A percentile compares a stretch with the other conserved stretches of the same genome.
Evolutionary conservation across 495 filamentous ascomycete genomes (phyloP).

Genomic region (Echria macrotheca): DNA sequence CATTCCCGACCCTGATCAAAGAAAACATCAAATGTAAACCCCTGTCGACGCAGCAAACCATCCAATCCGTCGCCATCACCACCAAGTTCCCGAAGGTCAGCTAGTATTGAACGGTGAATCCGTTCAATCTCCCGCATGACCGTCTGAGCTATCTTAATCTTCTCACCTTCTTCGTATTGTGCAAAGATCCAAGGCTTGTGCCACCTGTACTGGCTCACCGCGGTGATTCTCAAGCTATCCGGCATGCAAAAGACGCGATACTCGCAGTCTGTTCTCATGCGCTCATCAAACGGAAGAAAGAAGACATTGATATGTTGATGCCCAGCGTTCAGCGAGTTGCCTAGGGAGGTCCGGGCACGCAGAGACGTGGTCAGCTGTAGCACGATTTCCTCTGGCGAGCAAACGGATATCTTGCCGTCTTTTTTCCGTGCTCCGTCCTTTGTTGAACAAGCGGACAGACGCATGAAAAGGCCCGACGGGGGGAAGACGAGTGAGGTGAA

Average conservation of each 20-base stretch:
- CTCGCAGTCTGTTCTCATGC: conserved; percentile 21
- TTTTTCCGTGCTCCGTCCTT: conserved; percentile 19
- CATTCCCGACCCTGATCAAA: conserved; percentile 18
- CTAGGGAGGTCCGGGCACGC: conserved; percentile 20
- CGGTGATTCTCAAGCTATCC: conserved; percentile 18
- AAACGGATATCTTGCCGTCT: conserved; percentile 15
- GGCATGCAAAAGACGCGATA: conserved; percentile 33
- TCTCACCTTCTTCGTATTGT: not conserved
- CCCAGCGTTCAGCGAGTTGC: conserved; percentile 1
- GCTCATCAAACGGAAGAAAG: conserved; percentile 28
- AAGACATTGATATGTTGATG: not conserved
- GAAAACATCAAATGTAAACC: conserved; percentile 25
- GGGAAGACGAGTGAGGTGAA: conserved; percentile 19
- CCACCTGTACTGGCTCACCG: conserved; percentile 34
- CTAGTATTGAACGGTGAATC: conserved; percentile 7
- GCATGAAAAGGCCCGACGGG: conserved; percentile 23
- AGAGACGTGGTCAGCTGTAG: conserved; percentile 24
- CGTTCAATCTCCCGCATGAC: conserved; percentile 5
- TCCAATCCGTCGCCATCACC: conserved; percentile 1
- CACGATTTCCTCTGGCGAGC: conserved; percentile 18
- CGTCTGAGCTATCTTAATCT: conserved; percentile 7
- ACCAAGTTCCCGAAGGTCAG: not conserved
- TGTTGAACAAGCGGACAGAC: conserved; percentile 29
- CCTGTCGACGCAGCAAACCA: conserved; percentile 19
- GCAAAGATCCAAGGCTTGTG: conserved; percentile 25